Base-by-base conservation (phyloP, 805 yeast species). In the Yarrowia deformans region DNA sequence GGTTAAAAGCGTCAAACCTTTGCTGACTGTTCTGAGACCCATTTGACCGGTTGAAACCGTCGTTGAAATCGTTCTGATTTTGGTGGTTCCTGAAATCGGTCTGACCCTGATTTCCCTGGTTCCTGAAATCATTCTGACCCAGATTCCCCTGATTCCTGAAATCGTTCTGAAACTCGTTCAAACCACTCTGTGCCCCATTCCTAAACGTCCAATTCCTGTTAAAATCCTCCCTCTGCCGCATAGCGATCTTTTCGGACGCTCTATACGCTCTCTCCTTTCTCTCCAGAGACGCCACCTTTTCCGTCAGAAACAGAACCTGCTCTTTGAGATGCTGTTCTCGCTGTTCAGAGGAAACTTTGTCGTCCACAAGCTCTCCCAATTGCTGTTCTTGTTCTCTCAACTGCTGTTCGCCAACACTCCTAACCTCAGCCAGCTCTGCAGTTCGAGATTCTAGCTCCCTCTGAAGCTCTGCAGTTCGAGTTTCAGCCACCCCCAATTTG, bases 321-420 rank as follows among this genome's bases (percentile, higher is more conserved):
- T 58, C 49, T n/a, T 56, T 39, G 18, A 58, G 64, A 58, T 32
- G 64, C 50, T 12, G 29, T 23, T 23, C 29, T 23, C 29, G 29
- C 29, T 23, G 29, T 4, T 23, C 29, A 23, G 3, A 23, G 29
- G 29, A 2, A 2, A 23, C 29, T 4, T 23, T 23, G 29, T 4
- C 29, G 29, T 23, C 29, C 2, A 23, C 29, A 2, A 23, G 29
- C 13, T 12, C 34, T 32, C 12, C 12, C 18, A 60, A 43, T 45
- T 45, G 66, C 34, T 13, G 13, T 7, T 32, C 40, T 2, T 23
- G 23, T 16, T n/a, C n/a, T n/a, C n/a, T n/a, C n/a, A n/a, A n/a
- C n/a, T n/a, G n/a, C n/a, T n/a, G 10, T 8, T 58, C 42, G 13
- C 34, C n/a, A 0, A 32, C 29, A 5, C 0, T 3, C 18, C n/a